These are phyloP conservation scores for Camillea tinctor DNA, from an alignment of 2,329 filamentous ascomycete genomes.

Conservation along the genomic window DNA sequence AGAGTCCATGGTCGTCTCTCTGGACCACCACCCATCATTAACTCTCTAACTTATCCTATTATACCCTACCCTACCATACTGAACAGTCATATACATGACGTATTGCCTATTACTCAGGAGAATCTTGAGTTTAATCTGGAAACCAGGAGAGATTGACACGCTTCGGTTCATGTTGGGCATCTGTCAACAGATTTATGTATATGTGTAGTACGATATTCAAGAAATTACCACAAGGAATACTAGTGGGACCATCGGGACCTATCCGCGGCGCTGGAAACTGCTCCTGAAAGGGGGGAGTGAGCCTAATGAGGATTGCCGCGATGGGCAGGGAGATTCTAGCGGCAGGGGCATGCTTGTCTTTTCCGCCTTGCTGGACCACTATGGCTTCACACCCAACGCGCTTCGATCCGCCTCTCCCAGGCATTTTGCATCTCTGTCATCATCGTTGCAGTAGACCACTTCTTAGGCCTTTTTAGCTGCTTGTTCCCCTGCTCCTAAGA, in stretches of 20 bases:
- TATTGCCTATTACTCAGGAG: not conserved
- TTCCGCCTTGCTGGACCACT: conserved; percentile 18
- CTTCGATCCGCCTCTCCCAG: not conserved
- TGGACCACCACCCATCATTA: no score
- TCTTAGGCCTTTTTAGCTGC: not conserved
- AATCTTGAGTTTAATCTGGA: not conserved
- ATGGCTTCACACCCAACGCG: not conserved
- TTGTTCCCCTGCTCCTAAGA: conserved; percentile 13
- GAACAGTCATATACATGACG: not conserved
- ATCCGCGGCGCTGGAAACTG: conserved; percentile 16
- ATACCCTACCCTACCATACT: no score
- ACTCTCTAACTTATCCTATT: no score
- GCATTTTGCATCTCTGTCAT: not conserved
- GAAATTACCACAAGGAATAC: not conserved
- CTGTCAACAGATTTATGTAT: not conserved
- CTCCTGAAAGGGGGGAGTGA: conserved; percentile 5
- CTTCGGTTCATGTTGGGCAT: not conserved
- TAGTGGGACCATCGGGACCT: conserved; percentile 7
- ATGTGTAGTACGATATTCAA: not conserved
- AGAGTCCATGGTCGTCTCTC: not conserved
- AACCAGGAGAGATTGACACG: conserved; percentile 1
- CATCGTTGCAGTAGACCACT: not conserved
- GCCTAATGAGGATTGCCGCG: conserved; percentile 24
- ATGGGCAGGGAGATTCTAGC: conserved; percentile 27
- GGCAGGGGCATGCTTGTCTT: conserved; percentile 26